Evolutionary conservation across 2,329 filamentous ascomycete genomes (phyloP).

Genomic region (Aspergillus spinulosporus): DNA sequence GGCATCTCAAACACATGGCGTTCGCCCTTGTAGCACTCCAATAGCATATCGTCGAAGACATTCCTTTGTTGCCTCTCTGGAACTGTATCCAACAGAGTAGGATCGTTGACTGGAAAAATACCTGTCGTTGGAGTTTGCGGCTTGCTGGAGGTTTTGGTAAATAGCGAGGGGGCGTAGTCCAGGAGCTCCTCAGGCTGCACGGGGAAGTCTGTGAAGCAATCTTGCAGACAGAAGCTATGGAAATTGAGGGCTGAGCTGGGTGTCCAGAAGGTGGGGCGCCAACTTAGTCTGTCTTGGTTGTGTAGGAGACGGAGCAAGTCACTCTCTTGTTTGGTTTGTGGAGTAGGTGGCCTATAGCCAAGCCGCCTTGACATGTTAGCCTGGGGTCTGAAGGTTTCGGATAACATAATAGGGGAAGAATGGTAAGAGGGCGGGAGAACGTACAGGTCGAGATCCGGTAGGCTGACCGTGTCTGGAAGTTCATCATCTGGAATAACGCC

Average conservation of each 20-base stretch:
- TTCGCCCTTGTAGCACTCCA: neutral
- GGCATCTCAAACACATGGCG: slow-evolving; percentile 4
- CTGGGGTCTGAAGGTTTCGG: too few relatives aligned
- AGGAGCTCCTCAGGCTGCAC: neutral
- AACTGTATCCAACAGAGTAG: neutral
- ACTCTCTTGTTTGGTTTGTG: neutral
- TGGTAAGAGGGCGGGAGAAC: neutral
- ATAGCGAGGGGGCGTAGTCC: neutral
- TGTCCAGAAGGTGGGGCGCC: neutral
- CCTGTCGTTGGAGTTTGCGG: neutral
- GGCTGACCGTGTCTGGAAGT: neutral
- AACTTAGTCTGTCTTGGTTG: neutral
- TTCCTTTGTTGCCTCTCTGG: neutral
- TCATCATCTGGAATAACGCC: slow-evolving; percentile 9
- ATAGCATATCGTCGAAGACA: slow-evolving; percentile 6
- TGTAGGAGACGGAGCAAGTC: neutral
- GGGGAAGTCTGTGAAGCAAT: neutral
- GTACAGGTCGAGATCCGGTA: slow-evolving; percentile 12
- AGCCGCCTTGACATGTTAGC: neutral
- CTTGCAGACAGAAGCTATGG: neutral
- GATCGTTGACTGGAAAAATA: neutral
- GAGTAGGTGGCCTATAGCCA: neutral
- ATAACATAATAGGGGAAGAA: neutral
- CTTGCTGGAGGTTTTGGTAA: neutral
- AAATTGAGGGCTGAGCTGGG: neutral